Conservation (phyloP, 306 rosid species). For the Pueraria montana region DNA sequence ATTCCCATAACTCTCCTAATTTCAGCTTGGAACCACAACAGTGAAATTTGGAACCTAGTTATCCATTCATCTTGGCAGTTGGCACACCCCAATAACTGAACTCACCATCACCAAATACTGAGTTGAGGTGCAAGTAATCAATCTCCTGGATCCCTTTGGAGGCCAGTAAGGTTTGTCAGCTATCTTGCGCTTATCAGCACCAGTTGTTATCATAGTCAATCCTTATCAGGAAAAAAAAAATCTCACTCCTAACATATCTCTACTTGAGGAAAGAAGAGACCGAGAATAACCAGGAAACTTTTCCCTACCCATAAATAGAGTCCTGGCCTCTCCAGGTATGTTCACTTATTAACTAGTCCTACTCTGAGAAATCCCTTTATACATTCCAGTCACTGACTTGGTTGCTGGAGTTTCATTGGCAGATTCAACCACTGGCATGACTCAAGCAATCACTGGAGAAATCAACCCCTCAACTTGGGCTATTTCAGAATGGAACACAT, state of each 20-base stretch:
- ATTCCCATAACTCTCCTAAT: no score
- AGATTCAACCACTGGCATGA: background rate
- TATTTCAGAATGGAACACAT: background rate
- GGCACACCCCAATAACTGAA: background rate
- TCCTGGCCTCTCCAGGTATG: background rate
- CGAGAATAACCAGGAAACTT: background rate
- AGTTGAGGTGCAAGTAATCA: constrained; percentile 8
- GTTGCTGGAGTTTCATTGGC: background rate
- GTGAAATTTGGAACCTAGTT: constrained; percentile 4
- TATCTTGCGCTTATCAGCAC: background rate
- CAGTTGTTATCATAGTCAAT: background rate
- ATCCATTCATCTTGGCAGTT: background rate
- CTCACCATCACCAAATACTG: background rate
- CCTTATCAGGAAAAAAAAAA: background rate
- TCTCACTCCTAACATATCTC: constrained; percentile 1
- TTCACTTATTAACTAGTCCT: constrained; percentile 6
- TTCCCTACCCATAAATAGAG: background rate
- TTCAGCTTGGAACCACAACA: background rate
- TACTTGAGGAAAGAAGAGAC: background rate
- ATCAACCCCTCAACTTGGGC: background rate
- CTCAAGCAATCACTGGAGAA: background rate
- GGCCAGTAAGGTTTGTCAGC: constrained; percentile 7
- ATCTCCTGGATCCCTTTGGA: background rate
- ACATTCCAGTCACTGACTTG: constrained; percentile 10
- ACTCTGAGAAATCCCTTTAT: constrained; percentile 3